Evolutionary conservation across 331 rosid genomes (phyloP).

Genomic region (Acacia concinna): DNA sequence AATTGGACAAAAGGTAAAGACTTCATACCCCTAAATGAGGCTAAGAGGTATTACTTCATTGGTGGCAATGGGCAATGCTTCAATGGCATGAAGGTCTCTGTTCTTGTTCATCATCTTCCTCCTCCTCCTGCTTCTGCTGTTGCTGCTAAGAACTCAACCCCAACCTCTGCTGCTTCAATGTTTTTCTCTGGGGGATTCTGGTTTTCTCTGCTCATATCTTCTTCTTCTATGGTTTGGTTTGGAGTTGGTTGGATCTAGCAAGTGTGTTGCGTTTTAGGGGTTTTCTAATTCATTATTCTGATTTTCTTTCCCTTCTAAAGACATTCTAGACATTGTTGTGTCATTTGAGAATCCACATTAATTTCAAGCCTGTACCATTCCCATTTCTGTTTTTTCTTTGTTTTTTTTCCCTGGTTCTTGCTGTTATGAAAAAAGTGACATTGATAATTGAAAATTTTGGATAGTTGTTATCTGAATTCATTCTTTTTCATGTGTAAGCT

Average conservation of each 20-base stretch:
- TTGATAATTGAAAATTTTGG: no score
- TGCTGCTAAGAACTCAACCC: slow-evolving; percentile 13
- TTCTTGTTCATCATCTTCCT: slow-evolving; percentile 38
- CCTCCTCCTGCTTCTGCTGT: slow-evolving; percentile 31
- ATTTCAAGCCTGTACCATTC: not conserved
- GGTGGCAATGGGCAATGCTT: slow-evolving; percentile 87
- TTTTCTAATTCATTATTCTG: not conserved
- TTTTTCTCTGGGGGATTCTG: not conserved
- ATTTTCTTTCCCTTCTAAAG: not conserved
- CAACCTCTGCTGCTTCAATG: slow-evolving; percentile 12
- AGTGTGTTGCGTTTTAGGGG: not conserved
- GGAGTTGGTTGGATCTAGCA: slow-evolving; percentile 32
- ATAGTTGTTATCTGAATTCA: no score
- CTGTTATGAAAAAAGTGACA: not conserved
- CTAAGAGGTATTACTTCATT: slow-evolving; percentile 78
- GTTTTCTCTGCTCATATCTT: slow-evolving; percentile 16
- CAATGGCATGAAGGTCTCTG: slow-evolving; percentile 53
- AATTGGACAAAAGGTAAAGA: slow-evolving; percentile 93
- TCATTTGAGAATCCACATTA: not conserved
- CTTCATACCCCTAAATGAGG: slow-evolving; percentile 60
- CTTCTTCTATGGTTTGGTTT: slow-evolving; percentile 27
- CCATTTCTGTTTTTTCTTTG: not conserved
- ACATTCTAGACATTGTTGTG: not conserved
- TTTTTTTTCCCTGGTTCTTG: not conserved
- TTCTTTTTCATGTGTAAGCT: no score